Conservation (phyloP, 345 rosid species). For the Crucihimalaya himalaica region DNA sequence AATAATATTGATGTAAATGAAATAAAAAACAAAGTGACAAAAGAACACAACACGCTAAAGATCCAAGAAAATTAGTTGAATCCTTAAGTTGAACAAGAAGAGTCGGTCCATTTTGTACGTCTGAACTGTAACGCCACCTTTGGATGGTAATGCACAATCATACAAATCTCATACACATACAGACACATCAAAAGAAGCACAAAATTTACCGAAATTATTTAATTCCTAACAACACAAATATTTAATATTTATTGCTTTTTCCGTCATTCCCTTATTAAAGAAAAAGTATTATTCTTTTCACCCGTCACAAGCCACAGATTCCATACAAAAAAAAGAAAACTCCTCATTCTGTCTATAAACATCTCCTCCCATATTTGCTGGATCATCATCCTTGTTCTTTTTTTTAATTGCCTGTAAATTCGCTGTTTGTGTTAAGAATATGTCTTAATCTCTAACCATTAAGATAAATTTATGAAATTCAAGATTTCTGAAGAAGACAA, state of each 20-base stretch:
- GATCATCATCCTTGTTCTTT: constrained; percentile 25
- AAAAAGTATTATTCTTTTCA: constrained; percentile 29
- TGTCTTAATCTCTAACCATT: constrained; percentile 3
- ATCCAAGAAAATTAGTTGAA: constrained; percentile 28
- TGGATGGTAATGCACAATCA: constrained; percentile 1
- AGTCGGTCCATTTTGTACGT: constrained; percentile 31
- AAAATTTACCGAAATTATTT: not conserved
- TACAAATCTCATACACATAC: not conserved
- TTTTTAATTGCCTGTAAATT: not conserved
- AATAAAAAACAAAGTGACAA: constrained; percentile 13
- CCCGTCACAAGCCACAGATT: constrained; percentile 35
- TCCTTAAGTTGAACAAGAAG: constrained; percentile 14
- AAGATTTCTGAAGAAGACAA: constrained; percentile 25
- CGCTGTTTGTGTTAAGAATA: not conserved
- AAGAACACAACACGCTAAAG: constrained; percentile 10
- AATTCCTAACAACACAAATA: not conserved
- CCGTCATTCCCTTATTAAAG: not conserved
- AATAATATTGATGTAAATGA: not conserved
- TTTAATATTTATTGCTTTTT: not conserved
- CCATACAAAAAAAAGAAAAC: constrained; percentile 25
- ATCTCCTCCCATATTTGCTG: constrained; percentile 26
- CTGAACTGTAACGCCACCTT: constrained; percentile 17
- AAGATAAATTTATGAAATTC: constrained; percentile 7
- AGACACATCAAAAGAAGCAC: not conserved
- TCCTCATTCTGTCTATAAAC: constrained; percentile 21